Base-by-base conservation (phyloP, 352 stramenopile genomes). In the Globisporangium parvum region DNA sequence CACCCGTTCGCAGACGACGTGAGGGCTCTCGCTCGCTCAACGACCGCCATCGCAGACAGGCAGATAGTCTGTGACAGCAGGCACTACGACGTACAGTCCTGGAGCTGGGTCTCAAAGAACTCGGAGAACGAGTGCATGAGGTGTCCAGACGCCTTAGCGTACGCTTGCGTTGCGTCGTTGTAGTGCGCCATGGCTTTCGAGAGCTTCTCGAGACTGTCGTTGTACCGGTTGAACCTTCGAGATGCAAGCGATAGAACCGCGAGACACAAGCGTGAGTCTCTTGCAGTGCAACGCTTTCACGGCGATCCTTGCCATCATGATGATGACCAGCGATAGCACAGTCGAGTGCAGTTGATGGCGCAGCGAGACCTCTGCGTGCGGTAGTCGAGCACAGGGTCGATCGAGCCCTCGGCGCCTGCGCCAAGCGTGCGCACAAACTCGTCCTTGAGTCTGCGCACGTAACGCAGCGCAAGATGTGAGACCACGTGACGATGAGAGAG, bases 321-420 rank as follows among this genome's bases (percentile, higher is more conserved):
- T n/a, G n/a, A n/a, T n/a, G n/a, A n/a, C n/a, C 39, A n/a, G 4
- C 39, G 8, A 11, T n/a, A n/a, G 11, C 12, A 4, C 4, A 44
- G 39, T n/a, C 17, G 10, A 5, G 17, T 44, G 39, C 39, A 44
- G 17, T 15, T 6, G 2, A 15, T 3, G 10, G 4, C 41, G 24
- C 6, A 4, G 41, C 3, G 14, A 23, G 17, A 88, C 77, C 80
- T 70, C 39, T 86, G 74, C 37, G 57, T 88, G 42, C 80, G 76
- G 46, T 76, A 78, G 51, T 88, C 78, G 17, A 91, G 59, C 46
- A 83, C 78, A 1, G 78, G 78, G 28, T 91, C 78, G 31, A 86
- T 65, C n/a, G 67, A 71, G 15, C 68, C 80, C 28, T 89, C 78
- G 0, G 59, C 55, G 12, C 69, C 69, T 15, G 62, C 68, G 17